phyloP scores from a whole-genome alignment of 148 eudicot genomes.

The Cornus kousa region DNA sequence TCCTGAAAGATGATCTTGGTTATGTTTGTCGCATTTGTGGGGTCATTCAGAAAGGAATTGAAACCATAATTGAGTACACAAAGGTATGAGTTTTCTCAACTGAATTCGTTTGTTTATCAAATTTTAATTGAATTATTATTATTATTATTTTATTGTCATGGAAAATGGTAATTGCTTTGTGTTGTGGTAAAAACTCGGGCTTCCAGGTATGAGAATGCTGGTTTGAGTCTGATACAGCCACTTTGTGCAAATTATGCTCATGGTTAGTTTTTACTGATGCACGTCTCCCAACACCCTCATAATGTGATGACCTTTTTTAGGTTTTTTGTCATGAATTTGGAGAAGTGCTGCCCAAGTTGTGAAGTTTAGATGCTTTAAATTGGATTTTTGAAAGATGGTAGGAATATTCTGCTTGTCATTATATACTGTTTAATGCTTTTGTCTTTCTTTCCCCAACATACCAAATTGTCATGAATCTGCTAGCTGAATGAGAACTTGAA shows the following conservation, averaged over 20 bases:
- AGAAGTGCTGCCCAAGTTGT: too few species aligned
- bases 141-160: too few species aligned
- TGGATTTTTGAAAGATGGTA: too few species aligned
- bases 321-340: not conserved
- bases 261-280: too few species aligned
- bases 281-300: too few species aligned
- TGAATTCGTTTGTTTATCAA: too few species aligned
- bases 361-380: too few species aligned
- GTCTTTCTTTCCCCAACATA: not conserved
- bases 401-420: not conserved
- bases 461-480: not conserved
- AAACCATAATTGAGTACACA: slow-evolving; percentile 62
- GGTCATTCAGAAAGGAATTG: slow-evolving; percentile 57
- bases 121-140: too few species aligned
- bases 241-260: too few species aligned
- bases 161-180: too few species aligned
- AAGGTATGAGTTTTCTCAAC: slow-evolving; percentile 39
- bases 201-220: not conserved
- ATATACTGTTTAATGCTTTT: not conserved
- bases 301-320: not conserved
- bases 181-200: not conserved
- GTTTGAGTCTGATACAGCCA: too few species aligned
- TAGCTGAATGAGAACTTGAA: too few species aligned
- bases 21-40: slow-evolving; percentile 94
- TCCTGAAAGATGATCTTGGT: slow-evolving; percentile 83